Base-by-base conservation (phyloP, 2,329 filamentous ascomycete species). In the Aschersonia sp. region DNA sequence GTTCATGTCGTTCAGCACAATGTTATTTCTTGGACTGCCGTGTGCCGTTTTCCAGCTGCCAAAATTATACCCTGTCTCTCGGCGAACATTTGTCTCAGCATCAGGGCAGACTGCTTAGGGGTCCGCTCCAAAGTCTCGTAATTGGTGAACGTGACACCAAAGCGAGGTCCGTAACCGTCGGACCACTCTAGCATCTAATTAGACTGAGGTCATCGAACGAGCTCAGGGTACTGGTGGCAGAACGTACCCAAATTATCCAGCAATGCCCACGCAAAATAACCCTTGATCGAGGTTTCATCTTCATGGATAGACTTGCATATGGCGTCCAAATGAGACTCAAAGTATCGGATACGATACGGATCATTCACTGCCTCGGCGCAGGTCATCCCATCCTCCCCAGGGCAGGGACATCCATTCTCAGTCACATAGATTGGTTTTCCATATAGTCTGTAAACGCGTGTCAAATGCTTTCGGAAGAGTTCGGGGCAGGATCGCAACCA, bases 101-200 rank as follows among this genome's bases (percentile, higher is more conserved):
- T 48, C 9, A 58, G 47, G 2, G 63, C 62, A 1, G 62, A 65
- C 42, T 58, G 56, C 51, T 68, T 68, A 0, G 65, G 64, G 35
- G 62, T 67, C 22, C 63, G 58, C 47, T 63, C 58, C 30, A 64
- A 43, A 2, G 62, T 67, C 6, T 61, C 54, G 44, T 62, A 66
- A 48, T 67, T 59, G 2, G 64, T 60, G 49, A 59, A 66, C 0
- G 61, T 63, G 6, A 65, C 59, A 5, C 65, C 64, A 45, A 67
- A 67, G 2, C 64, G 55, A 22, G 63, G 62, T 1, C 59, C 61
- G 43, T 60, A 68, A 4, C 66, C 65, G 37, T 61, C 62, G 7
- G 63, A 65, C 65, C 65, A 61, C 49, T 59, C 56, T 57, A 37
- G 12, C 4, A 37, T 12, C 12, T 37, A 12, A 12, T 22, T 22